A percentile compares a stretch with the other conserved stretches of the same genome.
phyloP scores from a whole-genome alignment of 129 eudicot genomes.

The Ambrosia trifida region DNA sequence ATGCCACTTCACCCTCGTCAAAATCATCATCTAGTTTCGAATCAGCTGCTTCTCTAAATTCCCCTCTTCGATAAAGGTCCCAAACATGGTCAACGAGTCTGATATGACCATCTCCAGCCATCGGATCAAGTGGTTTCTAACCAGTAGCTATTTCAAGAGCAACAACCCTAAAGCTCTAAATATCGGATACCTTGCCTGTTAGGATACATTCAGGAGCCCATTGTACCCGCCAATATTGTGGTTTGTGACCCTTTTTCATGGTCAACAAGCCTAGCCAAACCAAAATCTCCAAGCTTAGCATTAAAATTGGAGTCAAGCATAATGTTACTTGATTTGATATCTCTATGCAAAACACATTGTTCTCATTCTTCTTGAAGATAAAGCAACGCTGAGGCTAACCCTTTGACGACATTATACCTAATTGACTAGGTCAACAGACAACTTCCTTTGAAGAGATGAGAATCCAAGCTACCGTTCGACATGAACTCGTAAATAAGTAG shows the following conservation, averaged over 20 bases:
- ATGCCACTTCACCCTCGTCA: slow-evolving; percentile 33
- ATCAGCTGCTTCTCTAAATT: slow-evolving; percentile 40
- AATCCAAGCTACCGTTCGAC: slow-evolving; percentile 41
- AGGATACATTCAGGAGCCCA: slow-evolving; percentile 52
- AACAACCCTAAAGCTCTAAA: slow-evolving; percentile 56
- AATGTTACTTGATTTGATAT: slow-evolving; percentile 47
- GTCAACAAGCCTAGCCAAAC: slow-evolving; percentile 49
- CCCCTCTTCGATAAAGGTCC: slow-evolving; percentile 42
- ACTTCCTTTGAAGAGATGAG: slow-evolving; percentile 40
- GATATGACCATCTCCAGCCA: slow-evolving; percentile 19
- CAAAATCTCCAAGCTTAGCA: slow-evolving; percentile 55
- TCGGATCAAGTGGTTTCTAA: slow-evolving; percentile 24
- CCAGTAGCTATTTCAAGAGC: slow-evolving; percentile 48
- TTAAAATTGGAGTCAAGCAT: slow-evolving; percentile 51
- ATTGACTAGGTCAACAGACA: slow-evolving; percentile 32
- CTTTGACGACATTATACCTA: slow-evolving; percentile 44
- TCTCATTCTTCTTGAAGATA: slow-evolving; percentile 54
- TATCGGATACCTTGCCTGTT: slow-evolving; percentile 53
- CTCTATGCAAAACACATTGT: slow-evolving; percentile 25
- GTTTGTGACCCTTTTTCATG: slow-evolving; percentile 45
- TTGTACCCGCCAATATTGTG: slow-evolving; percentile 44
- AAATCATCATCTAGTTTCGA: slow-evolving; percentile 29
- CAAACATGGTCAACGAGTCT: slow-evolving; percentile 40
- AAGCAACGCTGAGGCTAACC: slow-evolving; percentile 43
- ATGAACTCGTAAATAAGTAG: slow-evolving; percentile 21